Evolutionary conservation across 345 rosid genomes (phyloP), one percentile per base, ranked within the genome.

Genomic region (Eucalyptus erythrocorys): DNA sequence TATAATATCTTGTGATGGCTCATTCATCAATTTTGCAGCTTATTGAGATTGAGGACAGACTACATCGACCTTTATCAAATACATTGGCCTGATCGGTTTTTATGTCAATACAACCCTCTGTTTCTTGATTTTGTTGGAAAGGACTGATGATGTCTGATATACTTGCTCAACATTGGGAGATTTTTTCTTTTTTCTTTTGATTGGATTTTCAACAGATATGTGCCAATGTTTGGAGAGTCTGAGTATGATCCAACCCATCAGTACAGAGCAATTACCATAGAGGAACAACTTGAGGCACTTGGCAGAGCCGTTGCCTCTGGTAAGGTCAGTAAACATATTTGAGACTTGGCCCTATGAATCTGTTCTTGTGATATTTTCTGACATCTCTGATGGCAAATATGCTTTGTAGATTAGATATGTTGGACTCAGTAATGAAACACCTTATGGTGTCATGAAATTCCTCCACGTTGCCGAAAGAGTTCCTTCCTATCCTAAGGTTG

Each of bases 41-140:
- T 93, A 85, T 82, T 32, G 87, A 91, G 94, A 88, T 85, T 93
- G 91, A 90, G 89, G 86, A 87, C 89, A n/a, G 95, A 94, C 91
- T 93, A 92, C 91, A 93, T 95, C 34, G 97, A 94, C 89, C 94
- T 94, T 84, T 94, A 92, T 90, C 96, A 95, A 92, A 93, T 95
- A 86, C 97, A 94, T 81, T 94, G 96, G 96, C 95, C 96, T 88
- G 97, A 94, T 89, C 95, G 96, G 97, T 95, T 93, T 94, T 95
- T 95, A 92, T 91, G 94, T 92, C 55, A 68, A 87, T 86, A 91
- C 57, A 87, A 49, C 68, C 88, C 42, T 68, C 48, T 90, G 84
- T 80, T 88, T 32, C 84, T 32, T 34, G 7, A 27, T 82, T 48
- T 51, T 86, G 51, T 71, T 8, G 21, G 42, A 57, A 17, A 45